Base-by-base conservation (phyloP, 1,284 basidiomycete species). In the Melanopsichium pennsylvanicum region DNA sequence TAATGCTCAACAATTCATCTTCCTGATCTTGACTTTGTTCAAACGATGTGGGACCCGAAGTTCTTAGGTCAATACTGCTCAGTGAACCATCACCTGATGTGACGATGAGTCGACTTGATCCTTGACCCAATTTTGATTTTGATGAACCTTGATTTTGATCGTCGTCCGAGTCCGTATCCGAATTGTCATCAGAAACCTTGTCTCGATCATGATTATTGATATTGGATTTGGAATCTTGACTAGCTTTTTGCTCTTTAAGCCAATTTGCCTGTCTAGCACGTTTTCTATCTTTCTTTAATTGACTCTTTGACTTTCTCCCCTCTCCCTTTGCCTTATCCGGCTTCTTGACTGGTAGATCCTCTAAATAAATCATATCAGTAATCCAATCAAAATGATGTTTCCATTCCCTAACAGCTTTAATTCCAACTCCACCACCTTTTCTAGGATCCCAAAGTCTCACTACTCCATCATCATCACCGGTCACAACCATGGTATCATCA, bases 321-420 rank as follows among this genome's bases (percentile, higher is more conserved):
- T 58, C 45, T 0, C 12, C 44, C 19, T 59, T 52, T 11, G 0
- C 12, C 44, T 18, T 56, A 49, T 11, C 15, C 37, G 22, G 63
- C 10, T 32, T 32, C n/a, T 48, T 40, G 0, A 62, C 54, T 0
- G 64, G 70, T 12, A 79, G 47, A 36, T 76, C 55, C 0, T 43
- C 18, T 23, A 70, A 45, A 86, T 90, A 97, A 34, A 92, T 82
- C 81, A 97, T 91, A 79, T 94, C 93, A 19, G 92, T 91, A 52
- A 97, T 95, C 82, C 93, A 97, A 82, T 97, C 93, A 78, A 89
- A 93, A 78, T 97, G 94, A 54, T 97, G 93, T 11, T 85, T 87
- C 79, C 93, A 93, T 13, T 85, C 83, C 31, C 89, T 85, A 18
- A 90, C 83, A 5, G 70, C 48, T 21, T 52, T 56, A 8, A 40